Base-by-base conservation (phyloP, 352 stramenopile species). In the Lagenidium sp. region DNA sequence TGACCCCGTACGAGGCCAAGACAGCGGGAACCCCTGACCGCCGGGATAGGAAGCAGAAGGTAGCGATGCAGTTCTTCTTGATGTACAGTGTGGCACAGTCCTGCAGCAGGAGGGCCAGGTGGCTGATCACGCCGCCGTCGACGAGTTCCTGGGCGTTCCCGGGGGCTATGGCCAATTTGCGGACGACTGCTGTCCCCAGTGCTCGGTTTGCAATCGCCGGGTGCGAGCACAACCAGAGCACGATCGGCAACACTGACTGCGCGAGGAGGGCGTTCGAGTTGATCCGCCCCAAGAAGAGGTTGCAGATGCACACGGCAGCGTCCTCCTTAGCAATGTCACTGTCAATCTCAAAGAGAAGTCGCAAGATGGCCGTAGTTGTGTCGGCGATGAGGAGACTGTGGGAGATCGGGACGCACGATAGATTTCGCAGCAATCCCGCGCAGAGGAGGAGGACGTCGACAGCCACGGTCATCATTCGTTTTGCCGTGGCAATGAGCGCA, bases 61-160 rank as follows among this genome's bases (percentile, higher is more conserved):
- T 80, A 23, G 76, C 73, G 35, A 83, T 62, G 52, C 73, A 86
- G 42, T 89, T 85, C 34, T 60, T 69, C 47, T 80, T 74, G 16
- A 86, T 66, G 32, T 64, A 70, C 46, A 74, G 47, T 20, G 50
- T 59, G 30, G 36, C 21, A 6, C 44, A 46, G 10, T 60, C 47
- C 7, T 60, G 55, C 50, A 85, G 46, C n/a, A 89, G 58, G 40
- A 69, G 34, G 4, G 65, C 67, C 12, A 85, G 52, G 22, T 75
- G 59, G 6, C 46, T 55, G n/a, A 84, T 63, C 25, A 57, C 64
- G 20, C 66, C 73, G 30, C 70, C 67, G 36, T 79, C 70, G 6
- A 86, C 47, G 18, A 89, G 68, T 4, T 62, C 40, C 29, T 81
- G 38, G n/a, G 51, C 63, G 48, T 89, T 89, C n/a, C 76, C 73